A percentile compares a stretch with the other conserved stretches of the same genome.
Conservation (phyloP, 108 stramenopile genomes). For the Nitzschia sp. region DNA sequence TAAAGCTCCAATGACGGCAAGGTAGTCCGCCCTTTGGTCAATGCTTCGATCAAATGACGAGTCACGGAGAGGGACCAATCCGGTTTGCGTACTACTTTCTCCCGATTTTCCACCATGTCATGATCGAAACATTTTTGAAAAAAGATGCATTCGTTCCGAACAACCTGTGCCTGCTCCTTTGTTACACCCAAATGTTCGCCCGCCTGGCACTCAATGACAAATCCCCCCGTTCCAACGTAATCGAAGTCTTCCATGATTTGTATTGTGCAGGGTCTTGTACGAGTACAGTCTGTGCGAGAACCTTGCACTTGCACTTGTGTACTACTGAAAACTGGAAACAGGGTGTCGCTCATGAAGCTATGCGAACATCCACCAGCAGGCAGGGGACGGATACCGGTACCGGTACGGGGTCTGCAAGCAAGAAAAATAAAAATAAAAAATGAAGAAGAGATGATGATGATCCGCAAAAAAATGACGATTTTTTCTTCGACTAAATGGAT, state of each 20-base stretch:
- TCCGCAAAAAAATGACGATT: too few relatives aligned
- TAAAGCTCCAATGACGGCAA: conserved; percentile 11
- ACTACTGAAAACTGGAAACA: too few relatives aligned
- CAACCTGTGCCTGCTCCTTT: conserved; percentile 12
- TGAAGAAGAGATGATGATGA: too few relatives aligned
- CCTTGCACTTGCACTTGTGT: too few relatives aligned
- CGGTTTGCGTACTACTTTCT: conserved; percentile 13
- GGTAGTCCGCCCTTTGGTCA: conserved; percentile 26
- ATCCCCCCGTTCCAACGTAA: conserved; percentile 32
- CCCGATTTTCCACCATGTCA: conserved; percentile 6
- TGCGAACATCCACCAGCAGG: too few relatives aligned
- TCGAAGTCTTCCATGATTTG: conserved; percentile 28
- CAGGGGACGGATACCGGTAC: too few relatives aligned
- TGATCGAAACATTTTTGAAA: conserved; percentile 22
- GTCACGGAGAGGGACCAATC: conserved; percentile 22
- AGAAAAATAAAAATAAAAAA: too few relatives aligned
- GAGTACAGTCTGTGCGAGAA: too few relatives aligned
- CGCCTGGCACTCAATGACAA: conserved; percentile 20
- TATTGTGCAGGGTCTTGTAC: too few relatives aligned
- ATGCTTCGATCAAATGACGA: conserved; percentile 23
- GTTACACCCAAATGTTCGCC: conserved; percentile 25
- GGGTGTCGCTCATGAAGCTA: too few relatives aligned
- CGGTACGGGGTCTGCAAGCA: too few relatives aligned
- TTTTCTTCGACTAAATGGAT: too few relatives aligned
- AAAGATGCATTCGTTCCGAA: conserved; percentile 14